These are phyloP conservation scores for Colletotrichum coccodes DNA, from an alignment of 2,329 filamentous ascomycete genomes.

Conservation along the genomic window DNA sequence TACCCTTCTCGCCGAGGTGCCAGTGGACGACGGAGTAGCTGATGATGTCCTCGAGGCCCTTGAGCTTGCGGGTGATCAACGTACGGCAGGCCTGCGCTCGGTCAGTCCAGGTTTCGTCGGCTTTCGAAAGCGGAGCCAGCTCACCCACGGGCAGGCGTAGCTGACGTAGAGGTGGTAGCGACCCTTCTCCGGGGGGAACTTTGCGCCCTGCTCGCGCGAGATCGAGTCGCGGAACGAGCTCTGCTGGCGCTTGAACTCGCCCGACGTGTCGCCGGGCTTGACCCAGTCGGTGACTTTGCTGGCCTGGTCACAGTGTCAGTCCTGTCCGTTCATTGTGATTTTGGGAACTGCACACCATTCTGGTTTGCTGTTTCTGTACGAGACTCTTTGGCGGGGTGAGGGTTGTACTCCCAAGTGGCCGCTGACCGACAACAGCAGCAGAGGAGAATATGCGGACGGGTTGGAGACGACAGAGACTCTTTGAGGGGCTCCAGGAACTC, in stretches of 20 bases:
- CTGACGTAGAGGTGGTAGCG: constrained; percentile 96
- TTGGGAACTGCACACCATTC: constrained; percentile 21
- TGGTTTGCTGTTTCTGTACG: constrained; percentile 15
- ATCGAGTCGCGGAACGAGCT: constrained; percentile 87
- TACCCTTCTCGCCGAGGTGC: constrained; percentile 75
- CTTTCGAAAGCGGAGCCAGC: constrained; percentile 32
- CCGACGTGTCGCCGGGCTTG: constrained; percentile 77
- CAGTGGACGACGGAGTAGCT: constrained; percentile 87
- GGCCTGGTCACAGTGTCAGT: constrained; percentile 30
- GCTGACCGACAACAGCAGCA: background rate
- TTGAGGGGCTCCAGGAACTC: background rate
- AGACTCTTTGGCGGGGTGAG: background rate
- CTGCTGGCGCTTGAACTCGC: constrained; percentile 91
- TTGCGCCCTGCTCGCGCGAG: constrained; percentile 74
- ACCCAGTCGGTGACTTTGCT: constrained; percentile 86
- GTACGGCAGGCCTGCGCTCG: constrained; percentile 76
- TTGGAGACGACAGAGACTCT: background rate
- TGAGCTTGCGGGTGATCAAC: constrained; percentile 88
- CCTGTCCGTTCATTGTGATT: background rate
- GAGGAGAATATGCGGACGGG: background rate
- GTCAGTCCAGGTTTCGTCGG: background rate
- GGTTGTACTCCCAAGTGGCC: background rate
- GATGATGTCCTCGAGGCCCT: constrained; percentile 90
- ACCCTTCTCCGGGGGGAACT: constrained; percentile 86
- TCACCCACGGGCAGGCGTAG: constrained; percentile 90